Evolutionary conservation across 495 filamentous ascomycete genomes (phyloP).

Genomic region (Staphylotrichum longicolle): DNA sequence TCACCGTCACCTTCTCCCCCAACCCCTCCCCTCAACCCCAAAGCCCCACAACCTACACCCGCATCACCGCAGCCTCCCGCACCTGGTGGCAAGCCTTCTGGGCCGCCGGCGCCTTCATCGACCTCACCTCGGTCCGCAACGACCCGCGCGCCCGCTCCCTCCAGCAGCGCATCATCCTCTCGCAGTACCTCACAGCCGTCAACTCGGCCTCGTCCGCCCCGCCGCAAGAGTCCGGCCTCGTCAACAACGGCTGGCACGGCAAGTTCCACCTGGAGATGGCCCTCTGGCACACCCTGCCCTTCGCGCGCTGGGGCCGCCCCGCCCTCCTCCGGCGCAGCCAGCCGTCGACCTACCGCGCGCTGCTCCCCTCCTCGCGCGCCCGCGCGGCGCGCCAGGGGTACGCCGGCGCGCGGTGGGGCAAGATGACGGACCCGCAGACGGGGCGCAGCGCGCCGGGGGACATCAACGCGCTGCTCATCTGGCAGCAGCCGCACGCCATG

Average conservation of each 20-base stretch:
- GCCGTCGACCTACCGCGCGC: slow-evolving; percentile 47
- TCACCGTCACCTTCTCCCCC: slow-evolving; percentile 38
- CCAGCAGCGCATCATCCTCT: slow-evolving; percentile 49
- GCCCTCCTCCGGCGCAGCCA: slow-evolving; percentile 45
- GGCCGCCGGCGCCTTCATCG: slow-evolving; percentile 47
- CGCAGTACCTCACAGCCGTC: slow-evolving; percentile 50
- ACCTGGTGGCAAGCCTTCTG: slow-evolving; percentile 47
- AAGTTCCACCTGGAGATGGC: slow-evolving; percentile 57
- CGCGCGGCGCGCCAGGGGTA: slow-evolving; percentile 52
- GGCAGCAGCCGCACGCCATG: slow-evolving; percentile 56
- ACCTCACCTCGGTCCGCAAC: slow-evolving; percentile 37
- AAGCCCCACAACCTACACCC: neutral
- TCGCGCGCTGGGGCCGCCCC: slow-evolving; percentile 52
- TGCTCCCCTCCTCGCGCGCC: slow-evolving; percentile 45
- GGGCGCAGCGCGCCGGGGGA: slow-evolving; percentile 56
- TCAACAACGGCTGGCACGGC: slow-evolving; percentile 57
- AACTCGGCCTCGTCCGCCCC: slow-evolving; percentile 44
- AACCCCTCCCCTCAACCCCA: slow-evolving; percentile 1
- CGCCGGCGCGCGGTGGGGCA: slow-evolving; percentile 54
- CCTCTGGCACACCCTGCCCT: slow-evolving; percentile 54
- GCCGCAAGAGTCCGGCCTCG: slow-evolving; percentile 47
- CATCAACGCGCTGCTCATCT: slow-evolving; percentile 55
- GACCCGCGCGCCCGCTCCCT: slow-evolving; percentile 45
- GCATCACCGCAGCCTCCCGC: slow-evolving; percentile 20
- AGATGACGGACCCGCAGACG: slow-evolving; percentile 55